A percentile compares a stretch with the other conserved stretches of the same genome.
These are phyloP conservation scores for Laguncularia racemosa DNA, from an alignment of 345 rosid species.

Conservation along the genomic window DNA sequence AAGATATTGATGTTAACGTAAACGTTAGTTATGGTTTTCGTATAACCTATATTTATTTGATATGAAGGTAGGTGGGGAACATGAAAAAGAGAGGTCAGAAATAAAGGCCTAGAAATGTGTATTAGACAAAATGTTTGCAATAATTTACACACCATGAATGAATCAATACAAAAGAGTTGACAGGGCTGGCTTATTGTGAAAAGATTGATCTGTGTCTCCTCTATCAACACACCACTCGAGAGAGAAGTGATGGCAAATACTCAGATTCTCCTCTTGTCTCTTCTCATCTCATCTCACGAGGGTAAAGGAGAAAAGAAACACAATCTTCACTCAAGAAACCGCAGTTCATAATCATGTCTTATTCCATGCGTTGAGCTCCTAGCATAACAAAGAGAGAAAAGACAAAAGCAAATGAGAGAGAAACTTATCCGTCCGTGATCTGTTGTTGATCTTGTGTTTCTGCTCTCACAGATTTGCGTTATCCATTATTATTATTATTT, in stretches of 20 bases:
- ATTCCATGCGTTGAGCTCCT: no score
- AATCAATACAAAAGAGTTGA: conserved; percentile 49
- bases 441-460: no score
- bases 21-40: neutral
- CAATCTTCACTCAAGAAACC: neutral
- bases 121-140: conserved; percentile 4
- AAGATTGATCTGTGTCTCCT: conserved; percentile 50
- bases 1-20: neutral
- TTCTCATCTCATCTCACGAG: conserved; percentile 7
- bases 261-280: conserved; percentile 8
- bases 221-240: conserved; percentile 22
- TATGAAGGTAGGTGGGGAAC: conserved; percentile 30
- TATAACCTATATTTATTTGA: neutral
- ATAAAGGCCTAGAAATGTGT: neutral
- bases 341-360: neutral
- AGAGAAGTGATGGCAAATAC: conserved; percentile 4
- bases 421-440: no score
- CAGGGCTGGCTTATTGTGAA: conserved; percentile 41
- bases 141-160: conserved; percentile 5
- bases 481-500: no score
- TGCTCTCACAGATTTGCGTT: no score
- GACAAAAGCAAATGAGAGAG: neutral
- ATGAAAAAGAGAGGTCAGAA: conserved; percentile 27
- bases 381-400: conserved; percentile 3
- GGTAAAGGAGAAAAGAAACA: conserved; percentile 11